Percentiles rank a stretch among this genome's conserved stretches.
These are phyloP conservation scores for Alternaria ethzedia DNA, from an alignment of 2,329 filamentous ascomycete genomes.

Conservation along the genomic window DNA sequence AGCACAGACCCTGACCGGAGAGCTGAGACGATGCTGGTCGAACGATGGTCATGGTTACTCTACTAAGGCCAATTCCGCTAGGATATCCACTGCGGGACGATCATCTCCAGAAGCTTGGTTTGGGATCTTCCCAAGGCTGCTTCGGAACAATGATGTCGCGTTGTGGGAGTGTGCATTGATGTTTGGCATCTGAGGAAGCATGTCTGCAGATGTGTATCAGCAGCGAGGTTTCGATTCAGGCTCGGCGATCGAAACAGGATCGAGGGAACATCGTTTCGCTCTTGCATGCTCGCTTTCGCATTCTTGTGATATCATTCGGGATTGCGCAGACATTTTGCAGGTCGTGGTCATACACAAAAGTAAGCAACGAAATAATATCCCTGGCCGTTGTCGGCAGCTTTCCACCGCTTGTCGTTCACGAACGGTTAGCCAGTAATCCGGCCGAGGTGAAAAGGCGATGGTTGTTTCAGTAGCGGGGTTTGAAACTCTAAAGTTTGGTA, in stretches of 20 bases:
- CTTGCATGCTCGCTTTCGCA: background rate
- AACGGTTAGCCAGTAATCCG: constrained; percentile 5
- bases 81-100: constrained; percentile 25
- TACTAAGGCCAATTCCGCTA: constrained; percentile 12
- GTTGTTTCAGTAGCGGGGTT: constrained; percentile 22
- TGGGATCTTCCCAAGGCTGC: constrained; percentile 6
- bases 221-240: constrained; percentile 26
- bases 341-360: background rate
- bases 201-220: constrained; percentile 33
- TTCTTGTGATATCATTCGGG: background rate
- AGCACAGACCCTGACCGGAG: constrained; percentile 17
- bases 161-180: constrained; percentile 30
- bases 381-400: background rate
- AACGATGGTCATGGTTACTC: constrained; percentile 24
- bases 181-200: constrained; percentile 38
- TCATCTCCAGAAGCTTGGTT: constrained; percentile 24
- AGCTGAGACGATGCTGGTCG: constrained; percentile 37
- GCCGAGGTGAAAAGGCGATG: constrained; percentile 3
- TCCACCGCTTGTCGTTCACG: background rate
- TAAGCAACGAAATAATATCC: background rate
- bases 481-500: constrained; percentile 39
- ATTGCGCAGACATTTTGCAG: background rate
- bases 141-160: constrained; percentile 29
- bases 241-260: constrained; percentile 35
- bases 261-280: constrained; percentile 6